These are phyloP conservation scores for Rhodocollybia butyracea DNA, from an alignment of 768 basidiomycete genomes.

Conservation along the genomic window DNA sequence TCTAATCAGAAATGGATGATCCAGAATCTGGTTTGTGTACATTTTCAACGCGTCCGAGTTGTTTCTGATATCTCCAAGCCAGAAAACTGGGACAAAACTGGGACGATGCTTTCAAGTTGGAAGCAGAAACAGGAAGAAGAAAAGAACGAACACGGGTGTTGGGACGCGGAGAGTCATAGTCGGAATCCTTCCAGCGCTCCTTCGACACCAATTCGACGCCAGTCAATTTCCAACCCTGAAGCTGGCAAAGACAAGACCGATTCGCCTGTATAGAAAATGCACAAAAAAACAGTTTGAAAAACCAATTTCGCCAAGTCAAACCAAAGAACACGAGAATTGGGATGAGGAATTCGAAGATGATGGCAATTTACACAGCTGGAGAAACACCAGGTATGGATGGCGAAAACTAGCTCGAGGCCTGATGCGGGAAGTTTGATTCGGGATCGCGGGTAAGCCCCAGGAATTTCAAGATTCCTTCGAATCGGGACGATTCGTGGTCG, in stretches of 20 bases:
- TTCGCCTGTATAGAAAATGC: slow-evolving; percentile 27
- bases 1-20: too few relatives aligned
- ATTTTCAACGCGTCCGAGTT: too few relatives aligned
- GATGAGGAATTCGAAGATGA: slow-evolving; percentile 55
- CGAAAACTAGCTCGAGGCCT: slow-evolving; percentile 53
- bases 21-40: too few relatives aligned
- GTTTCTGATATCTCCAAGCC: too few relatives aligned
- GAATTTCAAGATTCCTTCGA: background rate
- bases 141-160: slow-evolving; percentile 28
- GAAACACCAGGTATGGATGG: slow-evolving; percentile 20
- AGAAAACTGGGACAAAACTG: too few relatives aligned
- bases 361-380: slow-evolving; percentile 21
- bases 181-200: slow-evolving; percentile 29
- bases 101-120: slow-evolving; percentile 80
- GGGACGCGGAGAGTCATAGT: slow-evolving; percentile 30
- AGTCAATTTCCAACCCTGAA: background rate
- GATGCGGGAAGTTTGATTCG: slow-evolving; percentile 41
- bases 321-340: slow-evolving; percentile 50
- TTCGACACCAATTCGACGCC: slow-evolving; percentile 44
- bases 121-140: slow-evolving; percentile 7
- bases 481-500: slow-evolving; percentile 21
- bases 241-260: slow-evolving; percentile 45
- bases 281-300: slow-evolving; percentile 11
- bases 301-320: slow-evolving; percentile 6
- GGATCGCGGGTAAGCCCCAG: slow-evolving; percentile 24